These are phyloP conservation scores for Leucosporidium scottii DNA, from an alignment of 768 basidiomycete genomes.

Conservation along the genomic window DNA sequence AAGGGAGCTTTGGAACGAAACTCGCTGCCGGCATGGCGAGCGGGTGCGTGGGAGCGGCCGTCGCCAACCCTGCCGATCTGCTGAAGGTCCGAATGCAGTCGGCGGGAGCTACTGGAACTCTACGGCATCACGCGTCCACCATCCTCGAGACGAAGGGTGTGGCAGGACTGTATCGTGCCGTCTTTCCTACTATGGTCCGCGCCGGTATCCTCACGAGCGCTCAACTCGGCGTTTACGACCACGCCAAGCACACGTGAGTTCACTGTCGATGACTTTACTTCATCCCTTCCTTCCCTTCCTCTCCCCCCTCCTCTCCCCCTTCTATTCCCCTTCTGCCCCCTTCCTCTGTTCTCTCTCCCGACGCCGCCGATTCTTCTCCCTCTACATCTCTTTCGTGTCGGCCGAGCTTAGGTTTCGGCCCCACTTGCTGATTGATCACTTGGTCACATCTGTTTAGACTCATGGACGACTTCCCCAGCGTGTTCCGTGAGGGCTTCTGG, in stretches of 20 bases:
- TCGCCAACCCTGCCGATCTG: constrained; percentile 36
- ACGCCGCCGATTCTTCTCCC: too few species aligned
- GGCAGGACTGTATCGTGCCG: constrained; percentile 33
- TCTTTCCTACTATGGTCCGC: constrained; percentile 33
- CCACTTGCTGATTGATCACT: background rate
- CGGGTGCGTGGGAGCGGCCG: constrained; percentile 35
- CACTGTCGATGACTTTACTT: too few species aligned
- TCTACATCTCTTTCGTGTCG: too few species aligned
- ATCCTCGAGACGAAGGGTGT: constrained; percentile 11
- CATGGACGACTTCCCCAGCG: constrained; percentile 28
- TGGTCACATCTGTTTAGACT: constrained; percentile 1
- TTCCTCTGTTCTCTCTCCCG: too few species aligned
- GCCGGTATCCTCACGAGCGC: constrained; percentile 35
- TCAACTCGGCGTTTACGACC: constrained; percentile 35
- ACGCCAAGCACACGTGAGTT: constrained; percentile 30
- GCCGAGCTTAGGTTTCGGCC: too few species aligned
- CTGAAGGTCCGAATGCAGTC: constrained; percentile 37
- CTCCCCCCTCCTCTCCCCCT: too few species aligned
- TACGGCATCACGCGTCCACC: constrained; percentile 11
- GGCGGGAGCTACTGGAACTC: constrained; percentile 18
- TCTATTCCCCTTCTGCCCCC: too few species aligned
- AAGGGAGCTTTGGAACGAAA: constrained; percentile 29
- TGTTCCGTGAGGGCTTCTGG: constrained; percentile 32
- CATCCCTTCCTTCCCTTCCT: too few species aligned
- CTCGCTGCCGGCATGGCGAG: constrained; percentile 24